phyloP scores from a whole-genome alignment of 176 grass and related monocot genomes.

The Hsuehochloa calcarea region DNA sequence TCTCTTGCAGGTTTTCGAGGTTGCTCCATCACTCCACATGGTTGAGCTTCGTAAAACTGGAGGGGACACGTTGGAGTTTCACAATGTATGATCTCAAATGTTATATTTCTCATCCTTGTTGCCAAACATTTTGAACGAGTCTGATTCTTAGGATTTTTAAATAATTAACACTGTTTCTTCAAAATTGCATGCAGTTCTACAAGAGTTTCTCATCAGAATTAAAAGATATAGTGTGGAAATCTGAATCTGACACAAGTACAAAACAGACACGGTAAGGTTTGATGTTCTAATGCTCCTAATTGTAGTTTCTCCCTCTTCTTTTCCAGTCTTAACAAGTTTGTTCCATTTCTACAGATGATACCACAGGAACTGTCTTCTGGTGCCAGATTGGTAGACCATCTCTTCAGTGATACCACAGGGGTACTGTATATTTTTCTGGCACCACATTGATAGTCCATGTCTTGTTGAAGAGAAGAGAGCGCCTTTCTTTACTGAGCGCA shows the following conservation, averaged over 20 bases:
- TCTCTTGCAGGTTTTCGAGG: constrained; percentile 85
- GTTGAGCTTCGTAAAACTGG: constrained; percentile 98
- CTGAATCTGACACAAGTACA: constrained; percentile 59
- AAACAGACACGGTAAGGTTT: constrained; percentile 31
- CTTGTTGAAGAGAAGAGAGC: not conserved
- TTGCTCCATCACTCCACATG: constrained; percentile 91
- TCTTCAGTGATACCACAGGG: constrained; percentile 1
- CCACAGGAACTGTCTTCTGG: not conserved
- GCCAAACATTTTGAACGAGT: not conserved
- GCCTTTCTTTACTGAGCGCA: not conserved
- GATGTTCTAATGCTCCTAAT: not conserved
- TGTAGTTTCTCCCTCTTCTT: not conserved
- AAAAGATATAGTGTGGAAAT: constrained; percentile 93
- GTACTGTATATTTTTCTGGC: not conserved
- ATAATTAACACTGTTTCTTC: not conserved
- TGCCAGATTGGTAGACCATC: not conserved
- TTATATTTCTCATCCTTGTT: not conserved
- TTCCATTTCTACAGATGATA: constrained; percentile 29
- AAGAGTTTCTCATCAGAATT: constrained; percentile 80
- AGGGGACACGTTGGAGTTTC: constrained; percentile 94
- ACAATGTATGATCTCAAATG: constrained; percentile 55
- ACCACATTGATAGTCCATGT: not conserved
- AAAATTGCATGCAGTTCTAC: constrained; percentile 69
- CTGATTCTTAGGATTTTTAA: not conserved
- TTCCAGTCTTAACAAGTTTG: not conserved